Conservation (phyloP, 2,329 filamentous ascomycete species). For the Penicillium sp. region DNA sequence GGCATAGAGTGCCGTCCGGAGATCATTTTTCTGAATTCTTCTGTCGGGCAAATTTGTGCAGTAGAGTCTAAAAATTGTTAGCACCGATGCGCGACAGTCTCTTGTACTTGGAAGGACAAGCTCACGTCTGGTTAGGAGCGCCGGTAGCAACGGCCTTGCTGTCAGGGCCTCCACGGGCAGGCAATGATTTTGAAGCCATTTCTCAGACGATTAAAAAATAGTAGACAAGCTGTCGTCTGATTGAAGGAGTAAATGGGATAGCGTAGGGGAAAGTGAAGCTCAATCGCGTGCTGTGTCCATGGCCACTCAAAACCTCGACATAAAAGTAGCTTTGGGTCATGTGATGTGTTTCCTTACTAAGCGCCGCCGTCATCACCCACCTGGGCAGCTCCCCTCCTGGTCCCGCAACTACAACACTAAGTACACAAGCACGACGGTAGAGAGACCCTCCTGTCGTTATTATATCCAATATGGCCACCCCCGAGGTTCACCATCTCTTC, state of each 20-base stretch:
- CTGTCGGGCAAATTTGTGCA: slow-evolving; percentile 86
- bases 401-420: slow-evolving; percentile 14
- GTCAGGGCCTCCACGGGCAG: slow-evolving; percentile 43
- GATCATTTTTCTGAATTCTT: slow-evolving; percentile 75
- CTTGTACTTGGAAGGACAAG: slow-evolving; percentile 21
- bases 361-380: slow-evolving; percentile 21
- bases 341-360: slow-evolving; percentile 25
- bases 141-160: slow-evolving; percentile 45
- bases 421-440: slow-evolving; percentile 69
- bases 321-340: slow-evolving; percentile 18
- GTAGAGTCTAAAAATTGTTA: slow-evolving; percentile 67
- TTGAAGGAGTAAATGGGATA: not conserved
- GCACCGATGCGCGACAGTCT: slow-evolving; percentile 8
- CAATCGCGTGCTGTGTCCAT: slow-evolving; percentile 4
- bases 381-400: slow-evolving; percentile 2
- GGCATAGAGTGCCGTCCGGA: slow-evolving; percentile 85
- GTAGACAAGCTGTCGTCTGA: not conserved
- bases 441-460: slow-evolving; percentile 89
- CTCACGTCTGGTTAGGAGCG: slow-evolving; percentile 75
- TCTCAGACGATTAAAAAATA: not conserved
- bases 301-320: slow-evolving; percentile 12
- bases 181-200: slow-evolving; percentile 44
- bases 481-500: slow-evolving; percentile 95
- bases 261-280: slow-evolving; percentile 7
- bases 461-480: slow-evolving; percentile 66